phyloP scores from a whole-genome alignment of 2,329 filamentous ascomycete species.

The Cladosporium oxysporum region DNA sequence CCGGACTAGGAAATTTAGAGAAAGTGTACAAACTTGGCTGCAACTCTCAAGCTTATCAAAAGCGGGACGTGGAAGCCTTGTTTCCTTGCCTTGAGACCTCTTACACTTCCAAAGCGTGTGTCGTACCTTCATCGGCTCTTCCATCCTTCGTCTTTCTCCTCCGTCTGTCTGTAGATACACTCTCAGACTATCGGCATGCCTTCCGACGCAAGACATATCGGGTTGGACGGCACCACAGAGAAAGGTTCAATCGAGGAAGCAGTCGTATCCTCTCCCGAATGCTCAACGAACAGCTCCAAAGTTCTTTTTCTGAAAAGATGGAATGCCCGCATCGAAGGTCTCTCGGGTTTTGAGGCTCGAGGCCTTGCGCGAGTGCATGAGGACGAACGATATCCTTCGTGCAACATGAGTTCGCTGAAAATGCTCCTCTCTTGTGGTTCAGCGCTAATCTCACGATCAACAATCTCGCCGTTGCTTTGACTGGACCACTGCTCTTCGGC shows the following conservation, averaged over 20 bases:
- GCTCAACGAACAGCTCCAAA: background rate
- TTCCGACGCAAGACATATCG: background rate
- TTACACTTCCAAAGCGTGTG: background rate
- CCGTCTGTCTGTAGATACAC: background rate
- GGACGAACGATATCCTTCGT: constrained; percentile 28
- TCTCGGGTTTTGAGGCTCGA: constrained; percentile 38
- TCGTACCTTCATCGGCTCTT: too few relatives aligned
- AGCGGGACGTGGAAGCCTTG: background rate
- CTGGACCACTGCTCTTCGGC: constrained; percentile 43
- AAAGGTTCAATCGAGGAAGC: background rate
- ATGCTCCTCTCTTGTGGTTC: constrained; percentile 27
- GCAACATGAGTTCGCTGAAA: constrained; percentile 20
- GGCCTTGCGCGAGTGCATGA: constrained; percentile 39
- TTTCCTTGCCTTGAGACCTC: background rate
- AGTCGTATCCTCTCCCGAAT: background rate
- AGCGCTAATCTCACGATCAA: constrained; percentile 31
- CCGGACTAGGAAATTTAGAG: background rate
- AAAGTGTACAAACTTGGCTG: background rate
- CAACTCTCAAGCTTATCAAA: background rate
- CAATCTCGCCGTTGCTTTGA: constrained; percentile 46
- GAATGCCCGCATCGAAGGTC: constrained; percentile 30
- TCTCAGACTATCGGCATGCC: background rate
- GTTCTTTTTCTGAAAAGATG: constrained; percentile 17
- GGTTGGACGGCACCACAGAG: background rate
- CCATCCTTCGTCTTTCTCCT: background rate